Evolutionary conservation across 2,329 filamentous ascomycete genomes (phyloP), one percentile per base, ranked within the genome.

Genomic region (Aaosphaeria arxii): DNA sequence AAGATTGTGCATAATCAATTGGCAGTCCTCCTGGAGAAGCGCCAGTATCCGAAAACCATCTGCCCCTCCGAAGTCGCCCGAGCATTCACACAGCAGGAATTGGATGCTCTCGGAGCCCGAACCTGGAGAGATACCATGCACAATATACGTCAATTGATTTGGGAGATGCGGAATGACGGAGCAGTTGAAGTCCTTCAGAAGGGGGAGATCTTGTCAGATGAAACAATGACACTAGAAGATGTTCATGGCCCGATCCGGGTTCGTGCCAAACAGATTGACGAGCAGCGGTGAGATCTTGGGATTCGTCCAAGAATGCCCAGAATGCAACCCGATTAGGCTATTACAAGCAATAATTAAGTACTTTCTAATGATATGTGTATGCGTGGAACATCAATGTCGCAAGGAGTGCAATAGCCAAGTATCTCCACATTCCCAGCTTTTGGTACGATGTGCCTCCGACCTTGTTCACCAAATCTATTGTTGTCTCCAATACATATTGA

Each of bases 11-110:
- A 52, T 24, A 30, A 38, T 31, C 59, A 58, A 55, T 56, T 70
- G 41, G 35, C 56, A 33, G 50, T 48, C 30, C 58, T 73, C 28
- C 57, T 74, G 17, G 47, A 51, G 32, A 43, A 56, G 7, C 62
- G 73, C 35, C 54, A 59, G 13, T 66, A 60, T 43, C 77, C 77
- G 7, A 79, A 79, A 56, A 80, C 77, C 0, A 74, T 79, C 51
- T 80, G 77, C 55, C 77, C 77, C 4, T 79, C 76, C 11, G 77
- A 79, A 61, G 69, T 78, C 36, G 75, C 77, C 1, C 69, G 77
- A 29, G 70, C 74, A 1, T 59, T 79, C 6, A 71, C 74, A 11
- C 13, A 48, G 3, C 47, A 59, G 6, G 75, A 80, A 30, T 59
- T 80, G 30, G 38, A 49, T 5, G 45, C 43, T 17, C 41, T 69